Evolutionary conservation across 352 stramenopile species (phyloP), one percentile per base, ranked within the genome.

Genomic region (Pythium sp.): DNA sequence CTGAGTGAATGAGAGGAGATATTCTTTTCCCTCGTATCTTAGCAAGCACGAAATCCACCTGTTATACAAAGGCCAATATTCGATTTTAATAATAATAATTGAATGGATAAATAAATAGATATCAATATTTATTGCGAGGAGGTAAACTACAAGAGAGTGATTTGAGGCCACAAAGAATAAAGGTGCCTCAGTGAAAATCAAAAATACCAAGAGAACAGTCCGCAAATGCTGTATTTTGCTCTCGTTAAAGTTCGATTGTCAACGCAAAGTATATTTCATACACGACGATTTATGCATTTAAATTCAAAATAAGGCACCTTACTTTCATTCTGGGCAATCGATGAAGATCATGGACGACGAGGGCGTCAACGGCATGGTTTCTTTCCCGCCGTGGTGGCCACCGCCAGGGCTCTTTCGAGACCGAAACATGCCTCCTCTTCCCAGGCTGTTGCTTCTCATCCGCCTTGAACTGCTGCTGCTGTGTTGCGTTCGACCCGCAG

Each of bases 341-440:
- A 59, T 59, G 54, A 59, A 59, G 22, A 59, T 59, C 54, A 59
- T 59, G 12, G 54, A 59, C 28, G 54, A 26, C 8, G 54, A 32
- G 2, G 54, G 54, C 28, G 54, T 41, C 28, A 41, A 11, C 18
- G 54, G 53, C 53, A 30, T 26, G 14, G 7, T 2, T 26, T 28
- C 20, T 20, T 59, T 32, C 6, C 15, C 28, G 54, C 54, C 41
- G 1, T n/a, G 41, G 41, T 49, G 41, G 18, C 41, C 41, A 8
- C 41, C 15, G 6, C 41, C 47, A 55, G 47, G 26, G 2, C 47
- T 11, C 7, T 9, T 59, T 18, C 54, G 54, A 15, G 54, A 26
- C 8, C 54, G 54, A 2, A 59, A 59, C 14, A 59, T 28, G 34
- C 54, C 20, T 9, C 54, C 20, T 9, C 11, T 24, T 2, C 54